These are phyloP conservation scores for Annona squamosa DNA, from an alignment of 164 flowering plant species.

Conservation along the genomic window DNA sequence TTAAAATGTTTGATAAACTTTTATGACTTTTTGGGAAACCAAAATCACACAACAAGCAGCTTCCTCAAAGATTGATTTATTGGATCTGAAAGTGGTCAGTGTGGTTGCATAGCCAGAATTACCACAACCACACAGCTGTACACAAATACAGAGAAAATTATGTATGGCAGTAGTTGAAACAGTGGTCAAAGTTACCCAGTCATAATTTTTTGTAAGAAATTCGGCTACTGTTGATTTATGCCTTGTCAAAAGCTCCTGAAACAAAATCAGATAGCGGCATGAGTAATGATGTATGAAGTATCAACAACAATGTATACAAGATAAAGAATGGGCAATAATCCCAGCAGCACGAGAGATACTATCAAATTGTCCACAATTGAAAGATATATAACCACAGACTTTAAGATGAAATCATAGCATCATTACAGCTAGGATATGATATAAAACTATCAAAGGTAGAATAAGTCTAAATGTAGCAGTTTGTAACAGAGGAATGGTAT, in stretches of 20 bases:
- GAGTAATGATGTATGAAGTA: not conserved
- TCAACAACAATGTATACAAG: not conserved
- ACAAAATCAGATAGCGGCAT: constrained; percentile 9
- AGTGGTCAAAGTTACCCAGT: constrained; percentile 53
- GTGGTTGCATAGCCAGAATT: no score
- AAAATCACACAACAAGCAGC: no score
- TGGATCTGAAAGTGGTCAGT: no score
- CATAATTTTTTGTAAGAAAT: constrained; percentile 86
- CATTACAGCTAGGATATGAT: not conserved
- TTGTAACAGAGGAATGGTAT: not conserved
- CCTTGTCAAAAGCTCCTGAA: constrained; percentile 91
- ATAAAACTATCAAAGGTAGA: not conserved
- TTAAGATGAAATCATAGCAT: not conserved
- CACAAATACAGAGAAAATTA: not conserved
- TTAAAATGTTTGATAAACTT: no score
- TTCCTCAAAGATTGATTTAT: no score
- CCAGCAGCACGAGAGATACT: not conserved
- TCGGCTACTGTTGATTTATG: constrained; percentile 98
- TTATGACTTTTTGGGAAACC: no score
- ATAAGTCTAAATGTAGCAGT: not conserved
- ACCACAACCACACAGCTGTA: no score
- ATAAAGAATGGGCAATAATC: not conserved
- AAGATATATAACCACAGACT: not conserved
- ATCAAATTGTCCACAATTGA: not conserved
- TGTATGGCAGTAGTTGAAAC: not conserved